Conservation (phyloP, 2,329 filamentous ascomycete species). For the Truncatella angustata region DNA sequence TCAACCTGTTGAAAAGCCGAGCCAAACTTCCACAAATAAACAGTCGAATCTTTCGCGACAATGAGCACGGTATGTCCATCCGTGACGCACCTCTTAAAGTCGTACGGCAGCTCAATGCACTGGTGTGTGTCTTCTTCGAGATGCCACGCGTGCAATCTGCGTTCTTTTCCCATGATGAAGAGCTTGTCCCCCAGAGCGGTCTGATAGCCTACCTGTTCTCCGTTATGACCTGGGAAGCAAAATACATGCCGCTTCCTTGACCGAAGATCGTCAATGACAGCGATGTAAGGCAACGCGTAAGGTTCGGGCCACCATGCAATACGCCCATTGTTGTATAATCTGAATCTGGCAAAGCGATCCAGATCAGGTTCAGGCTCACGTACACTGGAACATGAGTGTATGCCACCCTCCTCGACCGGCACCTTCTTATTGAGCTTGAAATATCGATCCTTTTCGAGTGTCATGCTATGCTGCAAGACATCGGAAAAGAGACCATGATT, state of each 20-base stretch:
- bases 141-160: constrained; percentile 28
- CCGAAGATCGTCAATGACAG: constrained; percentile 28
- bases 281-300: constrained; percentile 25
- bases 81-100: constrained; percentile 23
- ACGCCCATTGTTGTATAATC: constrained; percentile 26
- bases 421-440: constrained; percentile 24
- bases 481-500: constrained; percentile 22
- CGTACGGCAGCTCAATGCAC: constrained; percentile 20
- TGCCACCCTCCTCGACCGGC: constrained; percentile 23
- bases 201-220: constrained; percentile 22
- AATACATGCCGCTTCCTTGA: constrained; percentile 25
- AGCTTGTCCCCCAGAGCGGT: constrained; percentile 28
- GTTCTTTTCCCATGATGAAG: constrained; percentile 25
- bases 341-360: constrained; percentile 22
- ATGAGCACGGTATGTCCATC: constrained; percentile 26
- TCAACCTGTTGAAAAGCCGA: constrained; percentile 17
- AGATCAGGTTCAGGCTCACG: constrained; percentile 19
- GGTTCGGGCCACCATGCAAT: constrained; percentile 31
- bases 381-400: constrained; percentile 23
- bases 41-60: constrained; percentile 20
- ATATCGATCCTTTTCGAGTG: constrained; percentile 22
- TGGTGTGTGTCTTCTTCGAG: constrained; percentile 21
- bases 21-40: constrained; percentile 26
- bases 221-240: constrained; percentile 21
- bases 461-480: constrained; percentile 25